A percentile compares a stretch with the other conserved stretches of the same genome.
Conservation (phyloP, 2,329 filamentous ascomycete species). For the Arthroderma sp. region DNA sequence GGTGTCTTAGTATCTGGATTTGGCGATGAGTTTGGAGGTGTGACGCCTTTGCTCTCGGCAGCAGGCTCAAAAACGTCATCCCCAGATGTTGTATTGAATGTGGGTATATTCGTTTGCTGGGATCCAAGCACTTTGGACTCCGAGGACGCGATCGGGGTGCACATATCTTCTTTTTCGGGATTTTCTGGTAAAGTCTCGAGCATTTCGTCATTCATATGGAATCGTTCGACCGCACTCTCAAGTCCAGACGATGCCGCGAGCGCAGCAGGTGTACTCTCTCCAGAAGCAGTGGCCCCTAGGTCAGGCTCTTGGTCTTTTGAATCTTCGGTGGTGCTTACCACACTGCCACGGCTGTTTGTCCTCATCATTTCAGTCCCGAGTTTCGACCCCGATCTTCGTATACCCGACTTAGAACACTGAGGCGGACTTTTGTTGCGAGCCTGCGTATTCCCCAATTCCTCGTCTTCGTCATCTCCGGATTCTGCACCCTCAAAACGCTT, state of each 20-base stretch:
- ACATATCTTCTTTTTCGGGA: conserved; percentile 11
- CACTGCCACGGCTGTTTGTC: conserved; percentile 83
- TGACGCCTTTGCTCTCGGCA: not conserved
- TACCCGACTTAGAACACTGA: conserved; percentile 28
- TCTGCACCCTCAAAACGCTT: conserved; percentile 62
- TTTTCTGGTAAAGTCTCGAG: conserved; percentile 19
- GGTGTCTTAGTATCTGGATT: conserved; percentile 13
- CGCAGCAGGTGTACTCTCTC: conserved; percentile 6
- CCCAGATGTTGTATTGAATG: not conserved
- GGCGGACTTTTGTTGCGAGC: conserved; percentile 37
- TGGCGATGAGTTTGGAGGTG: conserved; percentile 5
- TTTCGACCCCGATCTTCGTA: conserved; percentile 61
- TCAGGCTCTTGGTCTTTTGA: conserved; percentile 14
- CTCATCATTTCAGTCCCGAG: conserved; percentile 96
- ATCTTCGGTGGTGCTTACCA: conserved; percentile 37
- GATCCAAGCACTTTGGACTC: not conserved
- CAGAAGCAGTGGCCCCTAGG: conserved; percentile 13
- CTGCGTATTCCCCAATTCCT: conserved; percentile 57
- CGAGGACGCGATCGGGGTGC: conserved; percentile 4
- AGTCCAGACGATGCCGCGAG: conserved; percentile 7
- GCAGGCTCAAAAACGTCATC: not conserved
- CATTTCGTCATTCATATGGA: conserved; percentile 24
- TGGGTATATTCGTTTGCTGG: not conserved
- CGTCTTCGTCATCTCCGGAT: conserved; percentile 88
- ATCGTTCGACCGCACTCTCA: conserved; percentile 20